phyloP scores from a whole-genome alignment of 345 rosid species.

The Acer yangbiense region DNA sequence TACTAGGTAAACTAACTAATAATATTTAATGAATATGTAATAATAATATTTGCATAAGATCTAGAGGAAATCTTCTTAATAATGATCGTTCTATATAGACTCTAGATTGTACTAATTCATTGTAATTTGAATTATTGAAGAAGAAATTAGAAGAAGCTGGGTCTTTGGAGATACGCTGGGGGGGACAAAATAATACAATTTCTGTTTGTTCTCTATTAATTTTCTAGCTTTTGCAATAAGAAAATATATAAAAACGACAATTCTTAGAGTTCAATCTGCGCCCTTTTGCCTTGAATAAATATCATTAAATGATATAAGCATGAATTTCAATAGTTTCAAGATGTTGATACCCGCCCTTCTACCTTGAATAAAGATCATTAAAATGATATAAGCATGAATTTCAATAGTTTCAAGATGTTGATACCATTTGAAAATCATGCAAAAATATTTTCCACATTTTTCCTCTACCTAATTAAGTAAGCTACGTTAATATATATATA shows the following conservation, averaged over 20 bases:
- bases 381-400: neutral
- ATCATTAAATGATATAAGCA: constrained; percentile 1
- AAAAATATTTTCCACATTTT: neutral
- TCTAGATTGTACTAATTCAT: neutral
- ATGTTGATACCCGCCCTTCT: neutral
- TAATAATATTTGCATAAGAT: no score
- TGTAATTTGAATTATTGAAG: neutral
- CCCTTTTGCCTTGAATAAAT: neutral
- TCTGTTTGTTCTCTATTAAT: neutral
- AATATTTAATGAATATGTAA: neutral
- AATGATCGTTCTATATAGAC: neutral
- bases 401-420: neutral
- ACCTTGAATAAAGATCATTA: neutral
- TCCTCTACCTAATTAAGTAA: neutral
- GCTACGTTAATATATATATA: no score
- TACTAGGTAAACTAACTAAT: constrained; percentile 1
- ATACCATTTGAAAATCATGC: neutral
- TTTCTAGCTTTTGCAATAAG: neutral
- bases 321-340: neutral
- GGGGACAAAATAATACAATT: neutral
- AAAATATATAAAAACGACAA: neutral
- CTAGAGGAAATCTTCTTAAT: no score
- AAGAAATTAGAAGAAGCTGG: neutral
- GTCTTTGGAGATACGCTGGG: no score
- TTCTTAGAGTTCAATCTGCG: neutral